These are phyloP conservation scores for Rhytidiadelphus loreus DNA, from an alignment of 225 moss, liverwort and hornwort species.

Conservation along the genomic window DNA sequence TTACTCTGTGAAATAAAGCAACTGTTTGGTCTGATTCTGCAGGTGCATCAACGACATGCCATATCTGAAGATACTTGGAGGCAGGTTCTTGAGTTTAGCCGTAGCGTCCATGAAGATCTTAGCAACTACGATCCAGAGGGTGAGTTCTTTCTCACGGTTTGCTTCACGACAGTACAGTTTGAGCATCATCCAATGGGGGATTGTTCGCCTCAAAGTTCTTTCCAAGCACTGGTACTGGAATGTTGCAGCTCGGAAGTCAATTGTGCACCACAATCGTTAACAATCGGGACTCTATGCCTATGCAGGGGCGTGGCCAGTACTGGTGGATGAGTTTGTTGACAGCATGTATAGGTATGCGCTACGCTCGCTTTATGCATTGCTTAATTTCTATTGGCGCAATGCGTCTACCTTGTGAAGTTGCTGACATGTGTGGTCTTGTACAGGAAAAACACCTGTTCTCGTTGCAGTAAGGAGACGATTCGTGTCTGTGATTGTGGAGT, in stretches of 20 bases:
- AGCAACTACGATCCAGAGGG: slow-evolving; percentile 99
- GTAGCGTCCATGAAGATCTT: slow-evolving; percentile 96
- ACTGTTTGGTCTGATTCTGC: not conserved
- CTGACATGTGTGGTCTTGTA: not conserved
- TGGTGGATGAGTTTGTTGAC: slow-evolving; percentile 98
- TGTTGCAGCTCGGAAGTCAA: too few species aligned
- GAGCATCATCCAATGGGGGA: not conserved
- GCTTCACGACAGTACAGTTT: not conserved
- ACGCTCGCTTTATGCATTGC: not conserved
- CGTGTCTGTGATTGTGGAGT: slow-evolving; percentile 34
- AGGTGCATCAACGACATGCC: slow-evolving; percentile 90
- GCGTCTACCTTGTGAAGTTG: not conserved
- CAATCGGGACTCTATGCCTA: not conserved
- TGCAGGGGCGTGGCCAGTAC: slow-evolving; percentile 99
- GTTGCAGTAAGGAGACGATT: slow-evolving; percentile 33
- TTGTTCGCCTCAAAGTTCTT: too few species aligned
- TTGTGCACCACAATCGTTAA: not conserved
- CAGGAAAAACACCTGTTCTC: slow-evolving; percentile 38
- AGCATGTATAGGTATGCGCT: slow-evolving; percentile 81
- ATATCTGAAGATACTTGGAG: slow-evolving; percentile 99
- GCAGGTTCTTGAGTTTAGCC: slow-evolving; percentile 93
- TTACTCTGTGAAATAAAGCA: not conserved
- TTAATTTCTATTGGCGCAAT: not conserved
- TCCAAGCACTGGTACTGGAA: too few species aligned
- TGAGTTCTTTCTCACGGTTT: not conserved